Percentiles rank a stretch among this genome's conserved stretches.
phyloP scores from a whole-genome alignment of 1,139 yeast species.

The Yamadazyma oceani region DNA sequence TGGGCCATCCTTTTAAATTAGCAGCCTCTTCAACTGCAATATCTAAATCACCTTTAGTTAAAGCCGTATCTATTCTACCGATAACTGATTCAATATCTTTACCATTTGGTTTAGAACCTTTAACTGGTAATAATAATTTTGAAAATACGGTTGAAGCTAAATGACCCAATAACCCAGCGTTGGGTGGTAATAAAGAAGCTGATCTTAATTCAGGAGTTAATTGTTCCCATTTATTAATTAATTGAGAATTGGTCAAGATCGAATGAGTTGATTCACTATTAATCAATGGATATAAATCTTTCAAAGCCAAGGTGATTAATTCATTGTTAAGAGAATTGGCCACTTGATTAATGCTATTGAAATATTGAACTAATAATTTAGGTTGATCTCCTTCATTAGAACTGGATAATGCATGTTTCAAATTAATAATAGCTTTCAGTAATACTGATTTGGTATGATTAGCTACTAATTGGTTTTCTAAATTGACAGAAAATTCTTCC shows the following conservation, averaged over 20 bases:
- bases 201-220: conserved; percentile 86
- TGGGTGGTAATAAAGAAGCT: conserved; percentile 86
- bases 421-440: conserved; percentile 54
- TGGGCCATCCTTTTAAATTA: conserved; percentile 89
- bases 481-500: conserved; percentile 56
- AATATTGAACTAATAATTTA: conserved; percentile 40
- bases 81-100: conserved; percentile 85
- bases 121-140: conserved; percentile 65
- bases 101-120: conserved; percentile 59
- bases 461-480: conserved; percentile 56
- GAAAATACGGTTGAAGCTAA: conserved; percentile 77
- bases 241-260: conserved; percentile 63
- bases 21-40: conserved; percentile 93
- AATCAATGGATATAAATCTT: conserved; percentile 41
- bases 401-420: conserved; percentile 47
- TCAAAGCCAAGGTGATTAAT: conserved; percentile 35
- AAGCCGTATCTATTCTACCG: conserved; percentile 78
- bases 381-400: conserved; percentile 28
- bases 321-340: conserved; percentile 46
- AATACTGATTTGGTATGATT: conserved; percentile 58
- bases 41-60: conserved; percentile 76
- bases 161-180: conserved; percentile 94
- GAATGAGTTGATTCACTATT: conserved; percentile 57
- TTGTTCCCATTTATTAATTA: conserved; percentile 69
- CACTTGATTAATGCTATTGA: conserved; percentile 46